Conservation (phyloP, 305 asterid species). For the Andrographis paniculata region DNA sequence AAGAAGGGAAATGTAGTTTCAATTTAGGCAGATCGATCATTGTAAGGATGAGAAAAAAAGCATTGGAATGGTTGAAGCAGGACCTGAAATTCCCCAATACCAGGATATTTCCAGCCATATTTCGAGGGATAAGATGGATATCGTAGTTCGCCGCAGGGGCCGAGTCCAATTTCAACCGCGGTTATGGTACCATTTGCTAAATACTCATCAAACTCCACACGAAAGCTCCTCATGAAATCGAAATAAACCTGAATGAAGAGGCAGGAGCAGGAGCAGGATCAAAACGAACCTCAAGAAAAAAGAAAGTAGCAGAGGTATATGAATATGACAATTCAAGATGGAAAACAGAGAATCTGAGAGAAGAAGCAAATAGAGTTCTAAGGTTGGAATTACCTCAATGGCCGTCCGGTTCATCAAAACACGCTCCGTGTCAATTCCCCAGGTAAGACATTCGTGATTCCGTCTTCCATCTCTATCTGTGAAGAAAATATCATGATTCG, state of each 20-base stretch:
- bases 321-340: too few relatives aligned
- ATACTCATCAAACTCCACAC: constrained; percentile 64
- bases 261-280: too few relatives aligned
- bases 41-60: too few relatives aligned
- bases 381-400: constrained; percentile 44
- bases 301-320: too few relatives aligned
- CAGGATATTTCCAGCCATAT: constrained; percentile 76
- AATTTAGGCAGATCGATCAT: too few relatives aligned
- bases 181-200: constrained; percentile 59
- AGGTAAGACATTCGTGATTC: constrained; percentile 64
- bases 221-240: constrained; percentile 81
- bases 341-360: too few relatives aligned
- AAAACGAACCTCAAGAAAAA: too few relatives aligned
- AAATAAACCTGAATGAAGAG: constrained; percentile 61
- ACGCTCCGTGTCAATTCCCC: constrained; percentile 83
- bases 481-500: constrained; percentile 72
- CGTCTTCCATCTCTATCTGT: constrained; percentile 70
- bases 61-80: too few relatives aligned
- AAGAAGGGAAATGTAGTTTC: too few relatives aligned
- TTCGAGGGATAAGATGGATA: constrained; percentile 62
- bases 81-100: constrained; percentile 90
- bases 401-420: constrained; percentile 79
- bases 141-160: constrained; percentile 74
- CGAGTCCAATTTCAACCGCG: constrained; percentile 56
- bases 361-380: not conserved